Evolutionary conservation across 2,329 filamentous ascomycete species (phyloP).

Genomic region (Exophiala dermatitidis): DNA sequence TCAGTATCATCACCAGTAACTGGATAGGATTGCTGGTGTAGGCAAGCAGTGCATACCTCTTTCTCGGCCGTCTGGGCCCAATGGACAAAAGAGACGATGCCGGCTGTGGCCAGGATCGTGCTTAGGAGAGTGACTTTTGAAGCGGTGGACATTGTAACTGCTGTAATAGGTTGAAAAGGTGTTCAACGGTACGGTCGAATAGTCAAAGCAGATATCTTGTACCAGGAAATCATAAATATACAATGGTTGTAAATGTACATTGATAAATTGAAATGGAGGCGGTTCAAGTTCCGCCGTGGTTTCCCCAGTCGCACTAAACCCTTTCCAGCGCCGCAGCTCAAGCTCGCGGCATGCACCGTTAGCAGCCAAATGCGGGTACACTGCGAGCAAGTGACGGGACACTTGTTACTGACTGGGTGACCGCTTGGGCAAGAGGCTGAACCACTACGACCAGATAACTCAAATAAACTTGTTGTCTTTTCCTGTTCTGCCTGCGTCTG

Average conservation of each 20-base stretch:
- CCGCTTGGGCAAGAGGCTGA: too few relatives aligned
- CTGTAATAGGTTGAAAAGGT: not conserved
- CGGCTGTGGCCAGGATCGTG: conserved; percentile 67
- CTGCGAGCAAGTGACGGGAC: too few relatives aligned
- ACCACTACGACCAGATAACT: too few relatives aligned
- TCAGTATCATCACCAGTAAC: not conserved
- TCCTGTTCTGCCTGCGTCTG: not conserved
- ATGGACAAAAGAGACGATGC: conserved; percentile 79
- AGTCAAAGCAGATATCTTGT: not conserved
- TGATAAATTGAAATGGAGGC: too few relatives aligned
- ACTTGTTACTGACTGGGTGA: too few relatives aligned
- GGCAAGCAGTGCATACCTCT: conserved; percentile 51
- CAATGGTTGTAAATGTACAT: too few relatives aligned
- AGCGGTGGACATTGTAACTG: conserved; percentile 67
- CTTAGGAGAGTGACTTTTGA: conserved; percentile 77
- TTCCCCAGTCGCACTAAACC: conserved; percentile 11
- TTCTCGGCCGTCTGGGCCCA: conserved; percentile 79
- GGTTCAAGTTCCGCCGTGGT: too few relatives aligned
- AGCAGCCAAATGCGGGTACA: too few relatives aligned
- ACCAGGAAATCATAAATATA: too few relatives aligned
- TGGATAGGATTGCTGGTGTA: not conserved
- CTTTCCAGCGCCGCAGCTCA: conserved; percentile 17
- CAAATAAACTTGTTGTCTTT: not conserved
- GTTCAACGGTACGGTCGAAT: not conserved
- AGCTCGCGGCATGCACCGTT: conserved; percentile 15